Conservation (phyloP, 2,329 filamentous ascomycete species). For the Colletotrichum gigasporum region DNA sequence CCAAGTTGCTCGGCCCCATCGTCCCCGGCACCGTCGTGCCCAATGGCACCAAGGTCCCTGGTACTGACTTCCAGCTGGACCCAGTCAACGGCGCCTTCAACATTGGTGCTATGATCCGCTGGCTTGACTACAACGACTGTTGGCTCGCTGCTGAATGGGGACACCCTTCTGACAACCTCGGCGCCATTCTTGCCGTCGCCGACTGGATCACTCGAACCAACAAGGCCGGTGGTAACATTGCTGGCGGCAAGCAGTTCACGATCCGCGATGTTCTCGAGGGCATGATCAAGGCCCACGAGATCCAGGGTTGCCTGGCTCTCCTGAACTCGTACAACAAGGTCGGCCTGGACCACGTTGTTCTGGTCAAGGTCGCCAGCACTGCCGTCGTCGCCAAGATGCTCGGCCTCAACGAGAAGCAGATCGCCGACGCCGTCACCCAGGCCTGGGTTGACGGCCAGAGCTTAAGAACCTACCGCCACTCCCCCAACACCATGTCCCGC, state of each 20-base stretch:
- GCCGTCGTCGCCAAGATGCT: constrained; percentile 97
- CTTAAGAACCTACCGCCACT: constrained; percentile 95
- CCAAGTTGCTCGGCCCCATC: constrained; percentile 90
- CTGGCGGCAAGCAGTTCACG: constrained; percentile 88
- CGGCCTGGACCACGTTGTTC: constrained; percentile 94
- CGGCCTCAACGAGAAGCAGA: constrained; percentile 88
- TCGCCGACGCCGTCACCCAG: constrained; percentile 93
- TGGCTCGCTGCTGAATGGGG: constrained; percentile 99
- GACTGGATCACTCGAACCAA: constrained; percentile 97
- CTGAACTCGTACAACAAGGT: constrained; percentile 99
- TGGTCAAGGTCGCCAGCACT: constrained; percentile 96
- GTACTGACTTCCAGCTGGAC: constrained; percentile 93
- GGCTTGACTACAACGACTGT: constrained; percentile 99
- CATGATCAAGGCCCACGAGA: constrained; percentile 99
- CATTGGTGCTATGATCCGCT: constrained; percentile 98
- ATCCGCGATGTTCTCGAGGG: constrained; percentile 91
- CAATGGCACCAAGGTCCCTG: constrained; percentile 89
- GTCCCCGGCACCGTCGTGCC: constrained; percentile 92
- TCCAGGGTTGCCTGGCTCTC: constrained; percentile 95
- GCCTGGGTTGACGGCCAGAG: constrained; percentile 97
- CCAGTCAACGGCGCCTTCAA: constrained; percentile 97
- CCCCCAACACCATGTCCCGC: constrained; percentile 98
- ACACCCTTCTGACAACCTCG: constrained; percentile 97
- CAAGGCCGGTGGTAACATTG: constrained; percentile 79
- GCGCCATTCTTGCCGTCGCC: constrained; percentile 93